These are phyloP conservation scores for Gremmenia infestans DNA, from an alignment of 2,329 filamentous ascomycete species.

Conservation along the genomic window DNA sequence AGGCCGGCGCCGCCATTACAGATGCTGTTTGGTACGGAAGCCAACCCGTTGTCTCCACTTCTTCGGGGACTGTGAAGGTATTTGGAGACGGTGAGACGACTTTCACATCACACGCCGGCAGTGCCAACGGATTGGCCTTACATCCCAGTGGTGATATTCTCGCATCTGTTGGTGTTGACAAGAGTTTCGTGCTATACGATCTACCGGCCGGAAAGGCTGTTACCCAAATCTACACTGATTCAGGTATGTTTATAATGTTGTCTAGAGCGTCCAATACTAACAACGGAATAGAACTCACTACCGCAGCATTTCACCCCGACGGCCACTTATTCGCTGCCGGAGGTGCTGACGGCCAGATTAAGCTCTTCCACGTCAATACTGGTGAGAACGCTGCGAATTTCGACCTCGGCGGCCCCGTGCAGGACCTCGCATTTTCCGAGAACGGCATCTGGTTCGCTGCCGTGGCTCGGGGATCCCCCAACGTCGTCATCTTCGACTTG, in stretches of 20 bases:
- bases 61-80: constrained; percentile 63
- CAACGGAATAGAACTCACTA: constrained; percentile 40
- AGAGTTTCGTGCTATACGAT: constrained; percentile 90
- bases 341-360: constrained; percentile 73
- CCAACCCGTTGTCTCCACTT: constrained; percentile 28
- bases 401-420: constrained; percentile 61
- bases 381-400: constrained; percentile 75
- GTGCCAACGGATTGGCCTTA: constrained; percentile 69
- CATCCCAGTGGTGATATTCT: constrained; percentile 81
- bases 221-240: constrained; percentile 74
- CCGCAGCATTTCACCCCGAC: constrained; percentile 88
- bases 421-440: constrained; percentile 81
- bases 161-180: constrained; percentile 84
- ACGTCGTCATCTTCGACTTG: constrained; percentile 84
- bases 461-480: constrained; percentile 69
- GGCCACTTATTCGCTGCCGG: constrained; percentile 90
- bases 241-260: constrained; percentile 52
- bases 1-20: constrained; percentile 47
- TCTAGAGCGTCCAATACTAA: constrained; percentile 10
- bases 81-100: constrained; percentile 64
- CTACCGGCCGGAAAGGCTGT: constrained; percentile 61
- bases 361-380: constrained; percentile 82
- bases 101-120: constrained; percentile 77
- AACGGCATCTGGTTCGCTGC: constrained; percentile 96
- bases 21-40: constrained; percentile 46